Evolutionary conservation across 805 yeast genomes (phyloP), one percentile per base, ranked within the genome.

Genomic region (Clavispora santaluciae): DNA sequence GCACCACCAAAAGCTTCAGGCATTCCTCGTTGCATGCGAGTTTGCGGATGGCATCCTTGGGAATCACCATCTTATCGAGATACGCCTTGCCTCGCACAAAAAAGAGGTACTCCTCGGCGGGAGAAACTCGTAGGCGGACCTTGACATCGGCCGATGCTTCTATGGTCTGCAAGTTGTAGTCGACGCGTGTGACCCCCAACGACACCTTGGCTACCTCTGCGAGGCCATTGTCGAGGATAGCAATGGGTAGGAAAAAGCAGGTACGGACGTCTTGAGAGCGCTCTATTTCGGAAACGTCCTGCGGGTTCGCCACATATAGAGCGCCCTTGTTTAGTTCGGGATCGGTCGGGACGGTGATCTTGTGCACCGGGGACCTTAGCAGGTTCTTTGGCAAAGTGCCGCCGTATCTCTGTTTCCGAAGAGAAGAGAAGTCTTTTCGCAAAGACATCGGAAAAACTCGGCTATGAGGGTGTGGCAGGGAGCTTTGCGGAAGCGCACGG

Each of bases 321-420:
- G 22, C 25, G 10, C 50, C 53, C 30, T 33, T 35, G 35, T 35
- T 44, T 13, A 47, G 35, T 18, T 46, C 38, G 36, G 41, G 24
- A 18, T 29, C 42, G 12, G 51, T 41, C n/a, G 53, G 51, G 35
- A 50, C 42, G 15, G 33, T 26, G 34, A 49, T 44, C 23, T 26
- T 39, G 25, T 39, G 46, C 25, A 37, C 46, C 24, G 41, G 25
- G 12, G 12, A 16, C 4, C 34, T 23, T 37, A 50, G 53, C 22
- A 35, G 46, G 33, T 50, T 49, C 28, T 45, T 51, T 17, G 55
- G 55, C 36, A 38, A 30, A 13, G 47, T 48, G 26, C 55, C 55
- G 17, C 48, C 42, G 8, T 39, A 42, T 39, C 51, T 46, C 41
- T 20, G 38, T 36, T 44, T 50, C 10, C 45, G 33, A 12, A 50